phyloP scores from a whole-genome alignment of 495 filamentous ascomycete species.

The Aspergillus homomorphus region DNA sequence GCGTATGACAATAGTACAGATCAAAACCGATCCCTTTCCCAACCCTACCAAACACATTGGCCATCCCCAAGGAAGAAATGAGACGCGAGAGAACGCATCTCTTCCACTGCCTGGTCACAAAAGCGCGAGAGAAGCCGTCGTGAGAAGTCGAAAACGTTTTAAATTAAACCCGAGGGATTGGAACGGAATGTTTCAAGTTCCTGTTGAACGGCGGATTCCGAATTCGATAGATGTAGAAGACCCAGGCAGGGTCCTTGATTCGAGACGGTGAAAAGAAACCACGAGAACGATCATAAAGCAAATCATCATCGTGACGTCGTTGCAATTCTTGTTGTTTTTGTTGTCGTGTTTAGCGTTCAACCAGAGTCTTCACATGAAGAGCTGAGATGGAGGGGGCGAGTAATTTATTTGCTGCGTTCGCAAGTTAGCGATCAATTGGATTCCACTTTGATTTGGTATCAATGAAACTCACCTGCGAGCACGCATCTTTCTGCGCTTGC shows the following conservation, averaged over 20 bases:
- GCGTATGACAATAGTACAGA: conserved; percentile 20
- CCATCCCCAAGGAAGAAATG: conserved; percentile 29
- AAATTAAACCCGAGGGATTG: conserved; percentile 31
- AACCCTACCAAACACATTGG: conserved; percentile 41
- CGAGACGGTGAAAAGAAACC: conserved; percentile 25
- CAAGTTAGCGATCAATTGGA: conserved; percentile 27
- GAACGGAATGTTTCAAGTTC: conserved; percentile 15
- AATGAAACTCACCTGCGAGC: conserved; percentile 71
- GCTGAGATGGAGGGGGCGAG: conserved; percentile 61
- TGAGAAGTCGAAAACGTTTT: conserved; percentile 24
- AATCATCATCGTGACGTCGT: conserved; percentile 41
- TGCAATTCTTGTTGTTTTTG: conserved; percentile 17
- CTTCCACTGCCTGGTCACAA: conserved; percentile 15
- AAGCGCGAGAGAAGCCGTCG: conserved; percentile 6
- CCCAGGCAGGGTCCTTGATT: conserved; percentile 24
- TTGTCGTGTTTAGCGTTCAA: conserved; percentile 49
- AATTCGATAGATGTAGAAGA: conserved; percentile 28
- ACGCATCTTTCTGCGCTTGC: conserved; percentile 98
- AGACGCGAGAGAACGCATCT: conserved; percentile 9
- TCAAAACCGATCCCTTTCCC: conserved; percentile 23
- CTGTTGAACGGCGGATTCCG: conserved; percentile 38
- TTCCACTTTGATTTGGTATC: background rate
- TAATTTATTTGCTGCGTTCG: conserved; percentile 67
- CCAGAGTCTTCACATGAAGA: conserved; percentile 41
- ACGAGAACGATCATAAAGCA: conserved; percentile 31